Evolutionary conservation across 2,329 filamentous ascomycete species (phyloP).

Genomic region (Rutstroemia sp.): DNA sequence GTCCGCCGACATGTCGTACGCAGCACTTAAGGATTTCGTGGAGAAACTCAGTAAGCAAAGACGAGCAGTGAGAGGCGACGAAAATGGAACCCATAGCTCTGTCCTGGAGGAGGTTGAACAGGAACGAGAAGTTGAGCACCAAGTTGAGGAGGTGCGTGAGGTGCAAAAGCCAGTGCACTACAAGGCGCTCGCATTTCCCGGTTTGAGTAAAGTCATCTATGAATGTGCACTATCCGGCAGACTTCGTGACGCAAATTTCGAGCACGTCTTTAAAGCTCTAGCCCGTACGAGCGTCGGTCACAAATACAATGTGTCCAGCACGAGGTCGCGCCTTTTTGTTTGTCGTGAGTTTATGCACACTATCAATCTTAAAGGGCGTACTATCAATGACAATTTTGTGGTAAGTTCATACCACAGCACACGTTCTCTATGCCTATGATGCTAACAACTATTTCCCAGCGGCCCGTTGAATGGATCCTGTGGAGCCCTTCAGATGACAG

Average conservation of each 20-base stretch:
- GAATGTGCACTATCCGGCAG: slow-evolving; percentile 39
- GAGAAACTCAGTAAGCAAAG: slow-evolving; percentile 30
- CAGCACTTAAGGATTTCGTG: slow-evolving; percentile 6
- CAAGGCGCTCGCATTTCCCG: slow-evolving; percentile 33
- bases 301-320: slow-evolving; percentile 27
- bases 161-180: slow-evolving; percentile 36
- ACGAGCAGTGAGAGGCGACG: slow-evolving; percentile 36
- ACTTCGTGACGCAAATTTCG: slow-evolving; percentile 30
- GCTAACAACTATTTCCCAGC: slow-evolving; percentile 19
- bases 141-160: slow-evolving; percentile 40
- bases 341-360: slow-evolving; percentile 43
- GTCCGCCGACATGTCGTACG: slow-evolving; percentile 8
- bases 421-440: too few relatives aligned
- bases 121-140: slow-evolving; percentile 39
- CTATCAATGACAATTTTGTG: slow-evolving; percentile 33
- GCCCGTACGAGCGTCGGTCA: slow-evolving; percentile 31
- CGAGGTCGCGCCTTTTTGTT: slow-evolving; percentile 31
- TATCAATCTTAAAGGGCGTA: slow-evolving; percentile 28
- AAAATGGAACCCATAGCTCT: slow-evolving; percentile 38
- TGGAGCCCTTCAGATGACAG: slow-evolving; percentile 41
- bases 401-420: slow-evolving; percentile 15
- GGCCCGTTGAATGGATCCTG: slow-evolving; percentile 54
- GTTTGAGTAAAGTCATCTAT: slow-evolving; percentile 40
- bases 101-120: slow-evolving; percentile 48
- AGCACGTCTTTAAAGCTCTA: slow-evolving; percentile 37